Evolutionary conservation across 139 green algal genomes (phyloP).

Genomic region (Picochlorum sp.): DNA sequence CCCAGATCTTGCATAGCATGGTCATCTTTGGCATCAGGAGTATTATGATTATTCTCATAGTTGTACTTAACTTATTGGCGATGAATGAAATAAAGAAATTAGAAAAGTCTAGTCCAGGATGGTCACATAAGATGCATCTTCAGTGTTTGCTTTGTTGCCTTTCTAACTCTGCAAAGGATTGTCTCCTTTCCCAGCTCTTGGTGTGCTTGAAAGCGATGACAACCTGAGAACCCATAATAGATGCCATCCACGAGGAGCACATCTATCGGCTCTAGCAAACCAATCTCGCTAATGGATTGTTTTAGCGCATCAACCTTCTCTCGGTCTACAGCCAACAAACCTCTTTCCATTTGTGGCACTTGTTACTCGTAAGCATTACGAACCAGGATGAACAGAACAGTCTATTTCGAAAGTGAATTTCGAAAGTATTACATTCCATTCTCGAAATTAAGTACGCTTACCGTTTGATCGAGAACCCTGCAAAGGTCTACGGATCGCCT

Average conservation of each 20-base stretch:
- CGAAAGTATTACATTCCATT: not conserved
- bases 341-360: not conserved
- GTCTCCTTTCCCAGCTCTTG: conserved; percentile 59
- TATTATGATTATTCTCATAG: not conserved
- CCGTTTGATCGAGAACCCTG: conserved; percentile 39
- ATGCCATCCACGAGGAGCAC: conserved; percentile 66
- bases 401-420: not conserved
- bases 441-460: conserved; percentile 5
- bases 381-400: not conserved
- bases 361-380: not conserved
- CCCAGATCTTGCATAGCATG: too few relatives aligned
- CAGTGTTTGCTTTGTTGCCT: conserved; percentile 46
- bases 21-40: too few relatives aligned
- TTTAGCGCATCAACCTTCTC: conserved; percentile 78
- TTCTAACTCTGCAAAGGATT: conserved; percentile 75
- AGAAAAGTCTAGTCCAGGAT: conserved; percentile 3
- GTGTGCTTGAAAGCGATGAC: conserved; percentile 63
- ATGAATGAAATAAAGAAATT: not conserved
- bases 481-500: conserved; percentile 39
- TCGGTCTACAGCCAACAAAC: conserved; percentile 42
- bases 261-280: conserved; percentile 76
- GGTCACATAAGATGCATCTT: conserved; percentile 67
- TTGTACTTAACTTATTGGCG: not conserved
- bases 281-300: conserved; percentile 65
- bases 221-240: conserved; percentile 83